Conservation (phyloP, 306 rosid species). For the Malus sieversii region DNA sequence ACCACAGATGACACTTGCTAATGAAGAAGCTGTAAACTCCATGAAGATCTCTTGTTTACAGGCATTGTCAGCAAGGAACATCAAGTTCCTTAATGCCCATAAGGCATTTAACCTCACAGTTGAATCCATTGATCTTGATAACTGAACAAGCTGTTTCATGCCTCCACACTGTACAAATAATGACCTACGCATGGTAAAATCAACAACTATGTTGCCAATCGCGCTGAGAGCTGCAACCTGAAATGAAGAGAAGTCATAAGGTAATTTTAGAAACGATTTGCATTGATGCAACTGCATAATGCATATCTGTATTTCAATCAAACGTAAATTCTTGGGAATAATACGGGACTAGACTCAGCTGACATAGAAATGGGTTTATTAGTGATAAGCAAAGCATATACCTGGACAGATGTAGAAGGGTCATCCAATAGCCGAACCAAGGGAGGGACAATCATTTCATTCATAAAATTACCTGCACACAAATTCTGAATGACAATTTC, state of each 20-base stretch:
- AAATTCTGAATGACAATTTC: constrained; percentile 59
- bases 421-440: constrained; percentile 76
- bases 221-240: constrained; percentile 92
- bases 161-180: constrained; percentile 69
- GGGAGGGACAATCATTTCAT: constrained; percentile 63
- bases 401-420: constrained; percentile 74
- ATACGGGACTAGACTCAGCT: neutral
- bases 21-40: constrained; percentile 65
- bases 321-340: neutral
- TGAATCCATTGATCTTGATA: constrained; percentile 84
- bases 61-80: constrained; percentile 68
- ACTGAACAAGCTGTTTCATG: constrained; percentile 65
- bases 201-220: constrained; percentile 73
- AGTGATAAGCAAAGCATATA: constrained; percentile 18
- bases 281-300: neutral
- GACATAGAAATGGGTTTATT: constrained; percentile 7
- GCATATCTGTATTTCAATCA: neutral
- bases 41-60: constrained; percentile 52
- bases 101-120: constrained; percentile 66
- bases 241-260: neutral
- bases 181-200: constrained; percentile 52
- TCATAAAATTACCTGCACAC: constrained; percentile 89
- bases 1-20: constrained; percentile 83
- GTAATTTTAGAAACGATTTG: neutral
- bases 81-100: constrained; percentile 81